Evolutionary conservation across 2,329 filamentous ascomycete genomes (phyloP), one percentile per base, ranked within the genome.

Genomic region (Talaromyces verruculosus): DNA sequence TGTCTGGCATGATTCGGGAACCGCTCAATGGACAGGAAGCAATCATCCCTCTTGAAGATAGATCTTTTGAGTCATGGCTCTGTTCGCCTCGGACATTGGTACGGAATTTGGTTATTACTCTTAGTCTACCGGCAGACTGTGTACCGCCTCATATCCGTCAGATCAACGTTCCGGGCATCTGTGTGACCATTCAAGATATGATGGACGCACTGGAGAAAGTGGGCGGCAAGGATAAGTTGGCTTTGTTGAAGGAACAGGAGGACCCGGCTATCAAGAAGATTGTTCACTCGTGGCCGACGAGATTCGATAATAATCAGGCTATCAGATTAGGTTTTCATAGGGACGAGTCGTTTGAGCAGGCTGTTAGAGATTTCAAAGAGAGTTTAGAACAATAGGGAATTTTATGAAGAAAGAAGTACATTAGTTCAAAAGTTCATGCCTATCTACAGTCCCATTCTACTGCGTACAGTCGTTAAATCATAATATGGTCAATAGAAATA

Each of bases 1-100:
- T 88, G 10, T 87, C 74, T 0, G 87, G 87, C 13, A 88, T 89
- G 75, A 86, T 89, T 63, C 81, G 87, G 25, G 87, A 89, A 76
- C 87, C 87, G 0, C 79, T 89, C 71, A 79, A 83, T 43, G 86
- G 86, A 2, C 73, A 82, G 61, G 79, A 82, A 69, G 86, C 83
- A 66, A 74, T 85, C 0, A 81, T 88, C 65, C 79, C 79, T 1
- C 84, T 87, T 8, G 72, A 87, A 39, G 73, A 79, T 41, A 77
- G 85, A 2, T 69, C 70, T 0, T 87, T 87, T 73, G 75, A 77
- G 47, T 83, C 83, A 1, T 87, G 84, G 77, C 70, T 88, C 25
- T 84, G 83, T 74, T 84, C 84, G 58, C 86, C 85, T 0, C 80
- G 79, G 64, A 83, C 77, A 0, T 75, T 87, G 30, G 81, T 84